phyloP scores from a whole-genome alignment of 2,329 filamentous ascomycete genomes.

The Nigrospora sphaerica region DNA sequence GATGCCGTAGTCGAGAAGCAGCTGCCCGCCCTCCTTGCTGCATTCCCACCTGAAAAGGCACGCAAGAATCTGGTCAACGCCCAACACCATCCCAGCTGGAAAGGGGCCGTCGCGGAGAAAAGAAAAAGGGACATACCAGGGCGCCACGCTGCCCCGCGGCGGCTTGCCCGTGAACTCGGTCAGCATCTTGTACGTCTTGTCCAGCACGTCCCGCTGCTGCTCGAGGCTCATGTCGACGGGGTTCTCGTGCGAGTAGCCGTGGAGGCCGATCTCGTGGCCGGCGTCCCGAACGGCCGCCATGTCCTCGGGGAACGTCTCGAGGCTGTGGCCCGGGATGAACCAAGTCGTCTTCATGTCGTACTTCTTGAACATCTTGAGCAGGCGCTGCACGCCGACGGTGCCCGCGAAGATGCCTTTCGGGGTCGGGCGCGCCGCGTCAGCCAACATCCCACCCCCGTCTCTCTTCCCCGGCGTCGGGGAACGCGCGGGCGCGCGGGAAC shows the following conservation, averaged over 20 bases:
- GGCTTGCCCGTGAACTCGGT: constrained; percentile 67
- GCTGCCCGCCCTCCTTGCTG: constrained; percentile 57
- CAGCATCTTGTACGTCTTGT: constrained; percentile 65
- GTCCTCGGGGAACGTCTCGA: constrained; percentile 62
- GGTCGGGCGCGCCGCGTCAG: no score
- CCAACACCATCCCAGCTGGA: no score
- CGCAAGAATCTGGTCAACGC: not conserved
- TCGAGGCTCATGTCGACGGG: constrained; percentile 65
- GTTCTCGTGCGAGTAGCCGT: constrained; percentile 72
- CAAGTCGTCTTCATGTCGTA: constrained; percentile 47
- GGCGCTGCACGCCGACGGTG: constrained; percentile 56
- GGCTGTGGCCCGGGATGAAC: constrained; percentile 41
- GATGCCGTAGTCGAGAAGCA: constrained; percentile 59
- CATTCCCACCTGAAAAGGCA: constrained; percentile 52
- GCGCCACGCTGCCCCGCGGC: constrained; percentile 64
- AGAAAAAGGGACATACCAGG: constrained; percentile 37
- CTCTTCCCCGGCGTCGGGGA: not conserved
- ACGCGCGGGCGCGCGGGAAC: not conserved
- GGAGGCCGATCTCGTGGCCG: constrained; percentile 54
- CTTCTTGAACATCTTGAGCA: constrained; percentile 50
- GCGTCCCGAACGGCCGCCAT: constrained; percentile 53
- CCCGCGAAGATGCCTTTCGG: constrained; percentile 52
- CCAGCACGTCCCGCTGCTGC: constrained; percentile 68
- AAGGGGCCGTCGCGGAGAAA: no score
- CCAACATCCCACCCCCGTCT: no score